Percentiles rank a stretch among this genome's conserved stretches.
Evolutionary conservation across 73 alveolate species (phyloP).

Genomic region (Diophrys sp.): DNA sequence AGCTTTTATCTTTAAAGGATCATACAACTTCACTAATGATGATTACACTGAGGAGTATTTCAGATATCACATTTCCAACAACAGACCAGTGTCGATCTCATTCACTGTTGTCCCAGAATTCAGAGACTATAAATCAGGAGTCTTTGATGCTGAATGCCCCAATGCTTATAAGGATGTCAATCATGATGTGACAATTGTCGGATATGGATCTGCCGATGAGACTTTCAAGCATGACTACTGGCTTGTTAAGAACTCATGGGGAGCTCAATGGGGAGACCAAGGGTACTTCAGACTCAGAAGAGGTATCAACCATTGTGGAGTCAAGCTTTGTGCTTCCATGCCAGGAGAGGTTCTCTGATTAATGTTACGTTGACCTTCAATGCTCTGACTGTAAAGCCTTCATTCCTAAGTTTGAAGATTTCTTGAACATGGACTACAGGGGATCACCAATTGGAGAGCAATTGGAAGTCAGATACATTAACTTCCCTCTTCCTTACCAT

Average conservation of each 20-base stretch:
- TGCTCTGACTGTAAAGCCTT: slow-evolving; percentile 2
- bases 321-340: slow-evolving; percentile 53
- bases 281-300: slow-evolving; percentile 30
- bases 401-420: neutral
- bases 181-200: slow-evolving; percentile 93
- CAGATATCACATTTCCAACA: slow-evolving; percentile 21
- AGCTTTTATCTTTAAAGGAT: slow-evolving; percentile 38
- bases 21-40: slow-evolving; percentile 55
- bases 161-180: slow-evolving; percentile 62
- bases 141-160: slow-evolving; percentile 43
- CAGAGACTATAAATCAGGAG: slow-evolving; percentile 67
- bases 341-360: slow-evolving; percentile 43
- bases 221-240: slow-evolving; percentile 34
- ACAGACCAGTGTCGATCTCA: slow-evolving; percentile 70
- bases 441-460: neutral
- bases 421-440: neutral
- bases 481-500: neutral
- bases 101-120: slow-evolving; percentile 54
- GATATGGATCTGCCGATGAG: slow-evolving; percentile 70
- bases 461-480: neutral
- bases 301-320: slow-evolving; percentile 32
- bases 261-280: slow-evolving; percentile 46
- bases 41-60: slow-evolving; percentile 57
- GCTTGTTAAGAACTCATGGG: slow-evolving; percentile 50
- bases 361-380: neutral